These are phyloP conservation scores for Sanghuangporus weigelae DNA, from an alignment of 1,284 basidiomycete genomes.

Conservation along the genomic window DNA sequence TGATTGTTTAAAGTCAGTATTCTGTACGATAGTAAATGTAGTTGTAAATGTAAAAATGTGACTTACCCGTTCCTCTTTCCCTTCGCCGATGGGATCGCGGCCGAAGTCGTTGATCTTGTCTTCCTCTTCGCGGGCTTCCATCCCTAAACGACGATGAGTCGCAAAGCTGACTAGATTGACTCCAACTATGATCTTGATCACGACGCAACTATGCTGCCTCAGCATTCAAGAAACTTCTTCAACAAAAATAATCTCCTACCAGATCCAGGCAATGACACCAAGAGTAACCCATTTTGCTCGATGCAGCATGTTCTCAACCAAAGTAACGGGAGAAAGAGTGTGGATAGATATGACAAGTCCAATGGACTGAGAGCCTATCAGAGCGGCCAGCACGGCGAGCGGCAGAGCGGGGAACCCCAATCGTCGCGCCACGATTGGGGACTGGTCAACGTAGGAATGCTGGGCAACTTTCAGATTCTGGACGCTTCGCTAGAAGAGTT, in stretches of 20 bases:
- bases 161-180: conserved; percentile 85
- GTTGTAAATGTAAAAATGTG: background rate
- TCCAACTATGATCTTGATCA: conserved; percentile 85
- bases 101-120: conserved; percentile 81
- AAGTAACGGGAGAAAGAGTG: conserved; percentile 25
- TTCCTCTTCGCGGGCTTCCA: conserved; percentile 69
- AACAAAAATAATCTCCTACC: conserved; percentile 41
- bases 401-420: conserved; percentile 94
- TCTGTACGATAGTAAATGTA: background rate
- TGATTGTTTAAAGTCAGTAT: conserved; percentile 25
- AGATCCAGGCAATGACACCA: conserved; percentile 73
- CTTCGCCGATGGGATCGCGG: conserved; percentile 82
- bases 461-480: conserved; percentile 25
- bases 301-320: conserved; percentile 34
- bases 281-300: conserved; percentile 63
- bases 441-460: conserved; percentile 93
- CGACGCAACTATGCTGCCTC: conserved; percentile 55
- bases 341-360: conserved; percentile 51
- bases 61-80: conserved; percentile 75
- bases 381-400: conserved; percentile 85
- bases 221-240: background rate
- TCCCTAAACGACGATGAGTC: conserved; percentile 63
- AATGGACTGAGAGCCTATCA: conserved; percentile 83
- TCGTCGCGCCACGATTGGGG: conserved; percentile 88
- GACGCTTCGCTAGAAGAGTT: background rate